Evolutionary conservation across 2,329 filamentous ascomycete species (phyloP).

Genomic region (Aspergillus pseudoviridinutans): DNA sequence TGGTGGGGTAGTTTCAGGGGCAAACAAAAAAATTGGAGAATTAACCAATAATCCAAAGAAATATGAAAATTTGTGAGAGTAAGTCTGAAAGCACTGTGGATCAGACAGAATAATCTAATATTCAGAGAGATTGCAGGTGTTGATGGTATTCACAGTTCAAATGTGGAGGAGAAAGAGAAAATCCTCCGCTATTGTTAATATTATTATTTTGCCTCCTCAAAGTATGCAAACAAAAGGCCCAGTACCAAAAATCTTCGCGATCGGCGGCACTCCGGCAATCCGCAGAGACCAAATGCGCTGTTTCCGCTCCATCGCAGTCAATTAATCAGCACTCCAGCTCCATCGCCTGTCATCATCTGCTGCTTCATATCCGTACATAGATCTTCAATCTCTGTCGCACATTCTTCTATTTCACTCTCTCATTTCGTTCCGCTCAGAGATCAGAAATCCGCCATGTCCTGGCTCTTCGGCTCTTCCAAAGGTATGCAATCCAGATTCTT

Average conservation of each 20-base stretch:
- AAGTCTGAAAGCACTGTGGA: no score
- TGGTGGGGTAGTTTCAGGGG: conserved; percentile 38
- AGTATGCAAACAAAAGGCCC: conserved; percentile 12
- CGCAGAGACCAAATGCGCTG: conserved; percentile 17
- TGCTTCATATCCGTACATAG: not conserved
- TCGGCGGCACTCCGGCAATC: conserved; percentile 15
- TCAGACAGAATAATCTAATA: not conserved
- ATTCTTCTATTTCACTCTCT: not conserved
- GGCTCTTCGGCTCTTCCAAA: conserved; percentile 34
- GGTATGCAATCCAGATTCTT: conserved; percentile 18
- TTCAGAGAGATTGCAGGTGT: not conserved
- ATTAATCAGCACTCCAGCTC: conserved; percentile 17
- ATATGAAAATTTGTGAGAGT: not conserved
- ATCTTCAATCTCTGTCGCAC: not conserved
- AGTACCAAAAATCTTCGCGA: conserved; percentile 10
- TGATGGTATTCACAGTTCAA: conserved; percentile 1
- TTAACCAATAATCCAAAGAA: not conserved
- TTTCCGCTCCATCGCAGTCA: conserved; percentile 8
- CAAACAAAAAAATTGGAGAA: conserved; percentile 1
- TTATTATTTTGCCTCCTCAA: not conserved
- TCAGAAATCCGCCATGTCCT: conserved; percentile 25
- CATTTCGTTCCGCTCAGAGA: not conserved
- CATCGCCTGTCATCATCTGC: conserved; percentile 1
- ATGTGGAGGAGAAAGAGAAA: conserved; percentile 10
- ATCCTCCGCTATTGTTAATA: not conserved